Evolutionary conservation across 768 basidiomycete species (phyloP), one percentile per base, ranked within the genome.

Genomic region (Royoungia palumana): DNA sequence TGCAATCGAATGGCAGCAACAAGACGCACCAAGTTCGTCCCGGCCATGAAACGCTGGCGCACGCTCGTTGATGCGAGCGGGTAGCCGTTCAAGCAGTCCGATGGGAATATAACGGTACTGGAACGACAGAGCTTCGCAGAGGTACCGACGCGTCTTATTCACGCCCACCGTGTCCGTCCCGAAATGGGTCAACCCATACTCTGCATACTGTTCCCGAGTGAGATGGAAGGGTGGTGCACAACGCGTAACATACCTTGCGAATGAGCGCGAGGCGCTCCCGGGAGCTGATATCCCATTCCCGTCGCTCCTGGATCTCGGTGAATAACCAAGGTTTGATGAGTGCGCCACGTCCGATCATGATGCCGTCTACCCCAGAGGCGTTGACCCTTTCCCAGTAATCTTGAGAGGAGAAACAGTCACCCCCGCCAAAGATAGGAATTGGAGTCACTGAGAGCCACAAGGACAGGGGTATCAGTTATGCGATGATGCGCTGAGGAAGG

Each of bases 271-370:
- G 71, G 27, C 94, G 74, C 69, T 96, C 94, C 6, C 82, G 74
- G 13, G 90, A 80, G 59, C 83, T 87, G 58, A 94, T 94, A 62
- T 94, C 92, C 94, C 94, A 97, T 61, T 96, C 94, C 21, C 93
- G 70, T 19, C 73, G 77, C 62, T 98, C 96, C 64, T 93, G 87
- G 62, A 98, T 81, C 68, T 99, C 96, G 0, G 93, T 95, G 68
- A 94, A 95, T 45, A 94, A 85, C 89, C 89, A 92, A 1, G 91
- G 89, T 68, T 99, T 99, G 68, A 98, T 96, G 41, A 98, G 72
- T 0, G 94, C 95, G 0, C 96, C 96, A 19, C 96, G 76, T 1
- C 85, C 96, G 30, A 97, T 78, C 96, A 99, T 98, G 37, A 97
- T 76, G 6, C 94, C 94, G 62, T 97, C 94, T 0, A 96, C 93